A percentile compares a stretch with the other conserved stretches of the same genome.
Conservation (phyloP, 139 green algal genomes). For the Medakamo hakoo region DNA sequence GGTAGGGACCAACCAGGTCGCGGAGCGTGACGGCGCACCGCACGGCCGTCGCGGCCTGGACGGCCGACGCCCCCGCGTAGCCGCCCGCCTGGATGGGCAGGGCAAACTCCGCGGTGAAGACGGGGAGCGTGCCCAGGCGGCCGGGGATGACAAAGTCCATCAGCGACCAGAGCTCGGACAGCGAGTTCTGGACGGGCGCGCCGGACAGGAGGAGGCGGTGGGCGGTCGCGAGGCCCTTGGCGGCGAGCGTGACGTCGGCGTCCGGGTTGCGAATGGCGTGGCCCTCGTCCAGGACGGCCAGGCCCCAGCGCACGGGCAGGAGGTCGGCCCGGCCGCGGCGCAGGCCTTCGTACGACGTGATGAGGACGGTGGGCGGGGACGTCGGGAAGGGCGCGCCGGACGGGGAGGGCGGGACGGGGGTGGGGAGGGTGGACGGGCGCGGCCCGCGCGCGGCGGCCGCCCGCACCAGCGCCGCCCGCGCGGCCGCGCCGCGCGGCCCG, state of each 20-base stretch:
- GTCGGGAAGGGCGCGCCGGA: constrained; percentile 6
- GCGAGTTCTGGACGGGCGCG: constrained; percentile 87
- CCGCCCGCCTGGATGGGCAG: constrained; percentile 82
- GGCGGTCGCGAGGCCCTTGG: constrained; percentile 40
- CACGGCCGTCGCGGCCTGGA: constrained; percentile 77
- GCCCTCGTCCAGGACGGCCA: constrained; percentile 83
- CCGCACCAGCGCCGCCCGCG: background rate
- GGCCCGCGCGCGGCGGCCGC: no score
- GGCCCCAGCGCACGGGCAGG: constrained; percentile 72
- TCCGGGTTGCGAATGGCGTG: constrained; percentile 96
- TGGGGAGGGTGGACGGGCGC: no score
- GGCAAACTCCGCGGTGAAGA: constrained; percentile 89
- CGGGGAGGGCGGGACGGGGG: no score
- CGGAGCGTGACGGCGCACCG: constrained; percentile 82
- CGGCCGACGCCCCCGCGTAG: constrained; percentile 65
- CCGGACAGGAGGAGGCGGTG: constrained; percentile 86
- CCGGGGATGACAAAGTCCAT: constrained; percentile 99
- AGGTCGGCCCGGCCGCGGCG: constrained; percentile 49
- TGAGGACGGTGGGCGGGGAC: constrained; percentile 33
- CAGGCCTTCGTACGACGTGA: constrained; percentile 89
- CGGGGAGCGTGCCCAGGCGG: constrained; percentile 89
- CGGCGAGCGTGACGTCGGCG: constrained; percentile 51
- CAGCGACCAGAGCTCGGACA: constrained; percentile 93
- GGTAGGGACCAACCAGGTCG: constrained; percentile 89
- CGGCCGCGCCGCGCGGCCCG: no score